Evolutionary conservation across 345 rosid species (phyloP), one percentile per base, ranked within the genome.

Genomic region (Populus tremula): DNA sequence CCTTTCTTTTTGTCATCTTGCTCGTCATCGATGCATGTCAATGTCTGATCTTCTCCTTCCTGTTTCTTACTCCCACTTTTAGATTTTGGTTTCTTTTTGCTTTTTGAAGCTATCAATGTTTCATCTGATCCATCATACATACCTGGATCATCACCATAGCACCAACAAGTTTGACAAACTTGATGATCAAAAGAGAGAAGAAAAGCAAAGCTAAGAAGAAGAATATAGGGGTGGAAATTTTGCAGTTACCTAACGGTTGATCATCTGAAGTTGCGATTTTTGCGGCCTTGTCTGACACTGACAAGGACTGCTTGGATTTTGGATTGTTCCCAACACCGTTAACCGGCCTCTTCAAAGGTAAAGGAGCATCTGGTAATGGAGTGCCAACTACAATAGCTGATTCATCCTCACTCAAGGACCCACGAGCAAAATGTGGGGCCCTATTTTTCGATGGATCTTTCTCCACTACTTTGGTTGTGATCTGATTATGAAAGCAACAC

Each of bases 381-480:
- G 84, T 87, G 72, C 84, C 84, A 31, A 91, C 82, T 67, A 68
- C 74, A 73, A 92, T 77, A 27, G 87, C 82, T 10, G 91, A 85
- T 76, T 82, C 86, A 49, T 84, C 92, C 81, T 86, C 88, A 4
- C 86, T 84, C 77, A 92, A 35, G 38, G 88, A 86, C 13, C 93
- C 91, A 38, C 96, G 90, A 29, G 77, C 82, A 76, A 90, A 94
- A 77, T 94, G 97, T 6, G 90, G 90, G 69, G 90, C 78, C 21
- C 94, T 88, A 78, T 96, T n/a, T 81, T 93, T 87, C 21, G 88
- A 53, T 54, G 84, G 79, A 81, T 88, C 88, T 83, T 94, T 93
- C 71, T 90, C 95, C 78, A 90, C 95, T 39, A 90, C 89, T 83
- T 89, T 88, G 23, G 78, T 70, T 10, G 97, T 91, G 67, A 96